Conservation (phyloP, 257 asterid species). For the Solanum chiquidenum region DNA sequence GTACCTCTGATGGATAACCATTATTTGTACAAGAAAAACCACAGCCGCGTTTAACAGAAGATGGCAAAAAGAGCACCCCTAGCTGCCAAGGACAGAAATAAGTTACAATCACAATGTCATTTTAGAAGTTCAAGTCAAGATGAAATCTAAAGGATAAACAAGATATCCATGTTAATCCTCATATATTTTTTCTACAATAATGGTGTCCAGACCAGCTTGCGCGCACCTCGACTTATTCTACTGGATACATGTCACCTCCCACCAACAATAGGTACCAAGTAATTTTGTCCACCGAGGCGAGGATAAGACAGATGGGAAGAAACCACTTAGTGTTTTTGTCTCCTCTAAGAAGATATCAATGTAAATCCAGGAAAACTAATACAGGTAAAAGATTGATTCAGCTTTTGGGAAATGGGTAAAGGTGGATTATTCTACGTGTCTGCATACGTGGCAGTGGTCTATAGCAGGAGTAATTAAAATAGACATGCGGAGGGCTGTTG, state of each 20-base stretch:
- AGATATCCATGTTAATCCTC: not conserved
- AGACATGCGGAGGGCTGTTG: not conserved
- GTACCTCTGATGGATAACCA: slow-evolving; percentile 28
- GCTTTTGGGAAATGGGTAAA: not conserved
- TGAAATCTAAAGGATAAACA: not conserved
- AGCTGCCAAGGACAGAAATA: slow-evolving; percentile 36
- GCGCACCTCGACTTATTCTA: not conserved
- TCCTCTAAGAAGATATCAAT: not conserved
- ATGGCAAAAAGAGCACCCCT: slow-evolving; percentile 78
- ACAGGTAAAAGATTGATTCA: not conserved
- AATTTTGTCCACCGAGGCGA: not conserved
- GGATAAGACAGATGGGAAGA: not conserved
- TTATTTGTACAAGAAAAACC: slow-evolving; percentile 68
- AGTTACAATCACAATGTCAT: not conserved
- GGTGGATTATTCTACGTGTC: not conserved
- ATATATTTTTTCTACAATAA: too few relatives aligned
- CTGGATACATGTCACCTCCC: not conserved
- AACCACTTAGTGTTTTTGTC: not conserved
- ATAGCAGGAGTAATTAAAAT: not conserved
- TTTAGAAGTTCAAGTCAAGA: not conserved
- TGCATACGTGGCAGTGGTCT: not conserved
- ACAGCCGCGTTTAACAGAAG: slow-evolving; percentile 27
- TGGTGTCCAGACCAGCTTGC: not conserved
- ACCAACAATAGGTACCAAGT: not conserved
- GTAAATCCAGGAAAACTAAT: not conserved